Evolutionary conservation across 805 yeast species (phyloP).

Genomic region (Candida parachauliodes): DNA sequence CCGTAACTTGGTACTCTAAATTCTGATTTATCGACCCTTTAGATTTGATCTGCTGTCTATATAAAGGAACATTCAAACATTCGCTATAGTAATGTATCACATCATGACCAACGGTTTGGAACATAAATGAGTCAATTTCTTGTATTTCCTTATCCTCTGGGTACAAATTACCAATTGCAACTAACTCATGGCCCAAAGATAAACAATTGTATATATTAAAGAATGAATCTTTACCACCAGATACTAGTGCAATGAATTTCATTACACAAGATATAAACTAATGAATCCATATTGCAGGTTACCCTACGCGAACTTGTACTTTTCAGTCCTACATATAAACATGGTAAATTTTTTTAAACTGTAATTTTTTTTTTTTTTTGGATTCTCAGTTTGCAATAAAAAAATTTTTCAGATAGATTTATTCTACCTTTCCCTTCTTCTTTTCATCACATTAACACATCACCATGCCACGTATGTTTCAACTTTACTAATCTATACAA

Average conservation of each 20-base stretch:
- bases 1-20: constrained; percentile 66
- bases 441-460: constrained; percentile 14
- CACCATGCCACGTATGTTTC: constrained; percentile 63
- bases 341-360: constrained; percentile 1
- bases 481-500: constrained; percentile 5
- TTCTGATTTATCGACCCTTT: constrained; percentile 52
- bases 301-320: neutral
- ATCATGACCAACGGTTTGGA: constrained; percentile 94
- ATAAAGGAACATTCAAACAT: constrained; percentile 79
- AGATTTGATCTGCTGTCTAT: constrained; percentile 63
- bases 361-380: neutral
- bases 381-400: neutral
- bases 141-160: constrained; percentile 30
- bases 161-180: constrained; percentile 79
- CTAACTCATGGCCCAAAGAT: constrained; percentile 79
- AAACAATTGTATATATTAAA: constrained; percentile 84
- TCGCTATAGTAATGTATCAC: constrained; percentile 60
- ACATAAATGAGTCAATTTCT: constrained; percentile 94
- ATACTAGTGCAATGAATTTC: constrained; percentile 89
- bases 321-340: constrained; percentile 2
- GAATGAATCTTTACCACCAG: constrained; percentile 97
- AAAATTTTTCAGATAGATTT: constrained; percentile 10
- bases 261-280: constrained; percentile 30
- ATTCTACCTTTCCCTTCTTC: constrained; percentile 11
- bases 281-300: constrained; percentile 1